Conservation (phyloP, 2,329 filamentous ascomycete genomes). For the Stemphylium lycopersici region DNA sequence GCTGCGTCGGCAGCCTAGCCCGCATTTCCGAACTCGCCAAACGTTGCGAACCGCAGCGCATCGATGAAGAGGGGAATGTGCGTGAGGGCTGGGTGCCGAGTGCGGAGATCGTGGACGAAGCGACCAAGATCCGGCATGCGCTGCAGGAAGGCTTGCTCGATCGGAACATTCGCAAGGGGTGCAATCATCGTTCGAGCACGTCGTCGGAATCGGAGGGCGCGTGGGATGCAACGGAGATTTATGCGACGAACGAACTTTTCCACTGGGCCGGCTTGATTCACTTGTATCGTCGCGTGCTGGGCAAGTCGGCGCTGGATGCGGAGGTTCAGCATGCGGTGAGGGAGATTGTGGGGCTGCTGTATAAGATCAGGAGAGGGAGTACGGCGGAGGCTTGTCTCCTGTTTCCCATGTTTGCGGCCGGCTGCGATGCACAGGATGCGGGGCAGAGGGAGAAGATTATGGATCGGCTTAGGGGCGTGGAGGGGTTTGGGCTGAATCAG, state of each 20-base stretch:
- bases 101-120: conserved; percentile 60
- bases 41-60: conserved; percentile 69
- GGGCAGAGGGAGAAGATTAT: conserved; percentile 66
- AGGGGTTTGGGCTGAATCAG: conserved; percentile 78
- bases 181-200: conserved; percentile 49
- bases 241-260: conserved; percentile 77
- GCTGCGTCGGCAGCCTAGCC: conserved; percentile 72
- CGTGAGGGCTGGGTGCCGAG: conserved; percentile 64
- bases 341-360: conserved; percentile 67
- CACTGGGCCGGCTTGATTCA: conserved; percentile 81
- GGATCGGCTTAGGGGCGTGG: conserved; percentile 69
- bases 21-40: conserved; percentile 74
- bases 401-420: conserved; percentile 84
- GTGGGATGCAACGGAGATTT: conserved; percentile 68
- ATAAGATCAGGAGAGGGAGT: conserved; percentile 67
- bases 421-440: conserved; percentile 70
- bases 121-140: conserved; percentile 65
- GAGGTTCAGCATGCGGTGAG: conserved; percentile 69
- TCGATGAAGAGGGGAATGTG: conserved; percentile 60
- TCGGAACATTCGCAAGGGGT: conserved; percentile 48
- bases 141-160: conserved; percentile 61
- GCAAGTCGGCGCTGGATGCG: conserved; percentile 61
- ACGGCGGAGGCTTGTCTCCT: conserved; percentile 76
- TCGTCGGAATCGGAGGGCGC: conserved; percentile 48
- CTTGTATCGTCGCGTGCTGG: conserved; percentile 74